Percentiles rank a stretch among this genome's conserved stretches.
phyloP scores from a whole-genome alignment of 2,329 filamentous ascomycete species.

The Helminthosporium solani region DNA sequence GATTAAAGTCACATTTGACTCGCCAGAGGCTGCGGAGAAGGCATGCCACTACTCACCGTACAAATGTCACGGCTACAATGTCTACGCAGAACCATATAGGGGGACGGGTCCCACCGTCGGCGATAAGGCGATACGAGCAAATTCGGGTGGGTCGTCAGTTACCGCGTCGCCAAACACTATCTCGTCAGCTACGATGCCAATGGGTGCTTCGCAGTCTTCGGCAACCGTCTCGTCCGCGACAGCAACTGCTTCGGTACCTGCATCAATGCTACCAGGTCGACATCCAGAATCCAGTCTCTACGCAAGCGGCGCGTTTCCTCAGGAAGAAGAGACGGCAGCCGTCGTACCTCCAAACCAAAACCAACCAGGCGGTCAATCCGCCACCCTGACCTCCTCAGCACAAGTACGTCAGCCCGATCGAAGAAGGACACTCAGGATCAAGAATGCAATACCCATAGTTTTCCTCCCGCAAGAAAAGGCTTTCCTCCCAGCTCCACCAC shows the following conservation, averaged over 20 bases:
- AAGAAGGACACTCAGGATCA: slow-evolving; percentile 30
- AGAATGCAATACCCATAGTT: slow-evolving; percentile 41
- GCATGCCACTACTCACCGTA: slow-evolving; percentile 51
- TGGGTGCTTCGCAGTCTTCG: slow-evolving; percentile 30
- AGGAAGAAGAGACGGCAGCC: slow-evolving; percentile 18
- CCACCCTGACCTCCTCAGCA: slow-evolving; percentile 15
- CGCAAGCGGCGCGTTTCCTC: slow-evolving; percentile 26
- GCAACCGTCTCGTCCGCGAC: slow-evolving; percentile 46
- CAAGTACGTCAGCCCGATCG: slow-evolving; percentile 14
- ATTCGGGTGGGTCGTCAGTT: slow-evolving; percentile 19
- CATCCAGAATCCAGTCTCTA: slow-evolving; percentile 22
- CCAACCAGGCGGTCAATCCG: slow-evolving; percentile 14
- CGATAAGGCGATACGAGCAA: slow-evolving; percentile 47
- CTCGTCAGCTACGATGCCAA: slow-evolving; percentile 35
- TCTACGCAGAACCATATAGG: slow-evolving; percentile 51
- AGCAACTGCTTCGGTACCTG: slow-evolving; percentile 30
- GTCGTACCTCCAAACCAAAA: slow-evolving; percentile 38
- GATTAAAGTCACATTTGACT: slow-evolving; percentile 65
- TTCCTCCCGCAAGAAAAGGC: slow-evolving; percentile 49
- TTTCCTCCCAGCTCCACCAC: slow-evolving; percentile 46
- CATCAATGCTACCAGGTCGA: slow-evolving; percentile 27
- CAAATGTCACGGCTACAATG: slow-evolving; percentile 48
- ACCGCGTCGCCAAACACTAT: slow-evolving; percentile 38
- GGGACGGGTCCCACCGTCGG: slow-evolving; percentile 46
- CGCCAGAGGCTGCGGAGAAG: slow-evolving; percentile 50